Conservation (phyloP, 2,329 filamentous ascomycete genomes). For the Paecilomyces dactylethromorphus region DNA sequence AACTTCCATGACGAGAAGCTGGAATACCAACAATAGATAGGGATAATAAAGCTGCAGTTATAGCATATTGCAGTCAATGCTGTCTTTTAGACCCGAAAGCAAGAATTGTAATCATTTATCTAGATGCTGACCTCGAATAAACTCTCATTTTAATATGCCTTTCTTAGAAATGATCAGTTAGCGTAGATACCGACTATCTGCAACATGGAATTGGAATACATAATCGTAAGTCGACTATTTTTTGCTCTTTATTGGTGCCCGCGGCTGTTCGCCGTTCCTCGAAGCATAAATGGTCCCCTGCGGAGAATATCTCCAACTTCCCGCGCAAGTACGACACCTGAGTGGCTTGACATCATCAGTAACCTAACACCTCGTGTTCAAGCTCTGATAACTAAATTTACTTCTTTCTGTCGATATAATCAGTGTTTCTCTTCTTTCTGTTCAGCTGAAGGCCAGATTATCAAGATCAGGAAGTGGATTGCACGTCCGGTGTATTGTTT, state of each 20-base stretch:
- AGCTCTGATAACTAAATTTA: neutral
- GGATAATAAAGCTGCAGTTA: too few relatives aligned
- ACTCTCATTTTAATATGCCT: too few relatives aligned
- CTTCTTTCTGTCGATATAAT: neutral
- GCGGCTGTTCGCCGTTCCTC: neutral
- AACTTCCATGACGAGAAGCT: neutral
- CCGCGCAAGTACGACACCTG: neutral
- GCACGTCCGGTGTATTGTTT: neutral
- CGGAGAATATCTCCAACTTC: neutral
- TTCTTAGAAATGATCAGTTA: too few relatives aligned
- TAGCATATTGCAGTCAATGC: too few relatives aligned
- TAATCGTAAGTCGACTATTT: neutral
- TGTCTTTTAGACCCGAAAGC: too few relatives aligned
- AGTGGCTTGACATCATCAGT: neutral
- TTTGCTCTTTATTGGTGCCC: neutral
- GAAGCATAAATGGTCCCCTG: neutral
- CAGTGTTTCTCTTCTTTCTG: neutral
- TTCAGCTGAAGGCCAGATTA: neutral
- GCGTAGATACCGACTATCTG: too few relatives aligned
- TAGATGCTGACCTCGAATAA: too few relatives aligned
- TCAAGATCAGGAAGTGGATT: neutral
- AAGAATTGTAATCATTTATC: too few relatives aligned
- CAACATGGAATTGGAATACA: too few relatives aligned
- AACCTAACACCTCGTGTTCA: neutral
- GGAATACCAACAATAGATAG: too few relatives aligned